Base-by-base conservation (phyloP, 2,329 filamentous ascomycete species). In the Leptographium galeiforme region DNA sequence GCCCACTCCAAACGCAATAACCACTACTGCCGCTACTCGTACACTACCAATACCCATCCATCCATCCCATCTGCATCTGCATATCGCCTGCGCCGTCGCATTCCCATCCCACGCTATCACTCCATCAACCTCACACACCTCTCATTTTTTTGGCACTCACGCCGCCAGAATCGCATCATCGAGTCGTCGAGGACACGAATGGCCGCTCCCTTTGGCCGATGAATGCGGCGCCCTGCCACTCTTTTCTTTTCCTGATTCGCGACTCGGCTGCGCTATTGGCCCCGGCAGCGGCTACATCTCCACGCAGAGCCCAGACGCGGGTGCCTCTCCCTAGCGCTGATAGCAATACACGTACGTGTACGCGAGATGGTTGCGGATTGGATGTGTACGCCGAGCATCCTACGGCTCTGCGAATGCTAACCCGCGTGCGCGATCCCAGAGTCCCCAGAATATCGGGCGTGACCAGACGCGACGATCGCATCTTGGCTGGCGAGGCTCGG, bases 61-160 rank as follows among this genome's bases (percentile, higher is more conserved):
- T 44, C 25, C 41, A 44, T 44, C 39, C 40, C 49, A 45, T 51
- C 50, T 30, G 18, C 3, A 30, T 41, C 50, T 18, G n/a, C 50
- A 52, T 47, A 39, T 52, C 50, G 50, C 43, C 50, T 36, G 51
- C 51, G 51, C 51, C n/a, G 51, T 52, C 51, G 51, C 51, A 52
- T 52, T 52, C 41, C 51, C 38, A 48, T 48, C 51, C 44, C 51
- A 48, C 45, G 36, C 51, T 40, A 52, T 52, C 51, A 48, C 33
- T 45, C 45, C 51, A 52, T 52, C 50, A 4, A 30, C 16, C 32
- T 25, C 33, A 11, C 33, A 38, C 30, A 10, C 43, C 50, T 14
- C 43, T 43, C 41, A 8, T 25, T 16, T 44, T 18, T n/a, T 25
- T 51, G 14, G 10, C 11, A 8, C 34, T 12, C 25, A 25, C 25